Base-by-base conservation (phyloP, 805 yeast genomes). In the Starmerella apis region DNA sequence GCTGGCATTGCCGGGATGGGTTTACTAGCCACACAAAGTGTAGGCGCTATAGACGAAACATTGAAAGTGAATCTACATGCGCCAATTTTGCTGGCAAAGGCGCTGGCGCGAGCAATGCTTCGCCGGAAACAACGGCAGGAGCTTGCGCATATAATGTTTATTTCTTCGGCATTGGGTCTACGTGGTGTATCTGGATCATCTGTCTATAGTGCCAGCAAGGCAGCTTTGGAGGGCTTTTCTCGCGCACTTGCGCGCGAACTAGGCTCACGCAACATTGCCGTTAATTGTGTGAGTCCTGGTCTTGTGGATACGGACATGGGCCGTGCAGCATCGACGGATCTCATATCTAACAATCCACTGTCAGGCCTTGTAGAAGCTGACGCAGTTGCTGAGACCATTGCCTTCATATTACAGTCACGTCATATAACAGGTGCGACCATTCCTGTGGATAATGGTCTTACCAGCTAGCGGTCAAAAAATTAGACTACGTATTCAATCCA, bases 281-380 rank as follows among this genome's bases (percentile, higher is more conserved):
- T 81, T 38, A 83, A 83, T 62, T 69, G 81, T 1, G 63, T 86
- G 1, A 63, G 79, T 18, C 92, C 94, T 0, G 90, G 90, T 0
- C 65, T 83, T 27, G 66, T 65, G 5, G 82, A 76, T 23, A 85
- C 95, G 0, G 83, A 75, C 3, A 84, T 86, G 79, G 61, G 58
- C 32, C 35, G 43, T 4, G 41, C 44, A 3, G 57, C 56, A 1
- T 48, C 39, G 25, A 30, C 24, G 14, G 47, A 24, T 9, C 20
- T 49, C 22, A 22, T 51, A 32, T 45, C 46, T 1, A 20, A 19
- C 25, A 50, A 53, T 43, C 37, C 55, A 2, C 27, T 52, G 20
- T 47, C 57, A 22, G 59, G 55, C 22, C 28, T 56, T 10, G 46
- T 59, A 3, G 23, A 41, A 9, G 43, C 59, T 1, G 50, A 51